These are phyloP conservation scores for Colletotrichum musae DNA, from an alignment of 2,329 filamentous ascomycete genomes.

Conservation along the genomic window DNA sequence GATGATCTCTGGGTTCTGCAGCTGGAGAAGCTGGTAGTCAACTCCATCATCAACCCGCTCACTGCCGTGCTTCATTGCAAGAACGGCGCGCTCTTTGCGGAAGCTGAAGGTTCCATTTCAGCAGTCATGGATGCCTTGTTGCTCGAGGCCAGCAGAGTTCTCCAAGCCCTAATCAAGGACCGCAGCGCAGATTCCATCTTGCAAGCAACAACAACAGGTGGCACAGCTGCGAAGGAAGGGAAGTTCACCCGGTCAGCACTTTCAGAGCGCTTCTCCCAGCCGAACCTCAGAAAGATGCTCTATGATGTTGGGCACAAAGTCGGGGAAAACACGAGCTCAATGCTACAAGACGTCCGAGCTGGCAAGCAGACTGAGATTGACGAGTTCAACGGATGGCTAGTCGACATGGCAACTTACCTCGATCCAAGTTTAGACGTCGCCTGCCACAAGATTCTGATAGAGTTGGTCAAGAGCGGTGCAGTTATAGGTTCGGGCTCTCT, in stretches of 20 bases:
- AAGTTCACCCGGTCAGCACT: slow-evolving; percentile 37
- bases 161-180: slow-evolving; percentile 77
- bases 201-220: slow-evolving; percentile 1
- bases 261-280: slow-evolving; percentile 59
- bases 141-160: slow-evolving; percentile 80
- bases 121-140: slow-evolving; percentile 78
- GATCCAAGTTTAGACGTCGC: slow-evolving; percentile 51
- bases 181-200: slow-evolving; percentile 56
- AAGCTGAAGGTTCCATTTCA: slow-evolving; percentile 64
- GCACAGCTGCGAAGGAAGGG: no score
- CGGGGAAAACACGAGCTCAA: slow-evolving; percentile 70
- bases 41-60: slow-evolving; percentile 87
- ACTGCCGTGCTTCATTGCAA: slow-evolving; percentile 82
- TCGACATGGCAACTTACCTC: slow-evolving; percentile 61
- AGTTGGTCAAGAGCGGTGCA: slow-evolving; percentile 57
- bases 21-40: slow-evolving; percentile 88
- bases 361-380: slow-evolving; percentile 68
- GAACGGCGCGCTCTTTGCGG: slow-evolving; percentile 83
- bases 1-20: slow-evolving; percentile 72
- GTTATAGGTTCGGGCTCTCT: slow-evolving; percentile 54
- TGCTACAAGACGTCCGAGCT: slow-evolving; percentile 71
- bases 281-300: slow-evolving; percentile 61
- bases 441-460: slow-evolving; percentile 58
- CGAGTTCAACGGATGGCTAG: slow-evolving; percentile 73
- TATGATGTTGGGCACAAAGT: slow-evolving; percentile 64